Conservation (phyloP, 805 yeast species). For the Candida adriatica region DNA sequence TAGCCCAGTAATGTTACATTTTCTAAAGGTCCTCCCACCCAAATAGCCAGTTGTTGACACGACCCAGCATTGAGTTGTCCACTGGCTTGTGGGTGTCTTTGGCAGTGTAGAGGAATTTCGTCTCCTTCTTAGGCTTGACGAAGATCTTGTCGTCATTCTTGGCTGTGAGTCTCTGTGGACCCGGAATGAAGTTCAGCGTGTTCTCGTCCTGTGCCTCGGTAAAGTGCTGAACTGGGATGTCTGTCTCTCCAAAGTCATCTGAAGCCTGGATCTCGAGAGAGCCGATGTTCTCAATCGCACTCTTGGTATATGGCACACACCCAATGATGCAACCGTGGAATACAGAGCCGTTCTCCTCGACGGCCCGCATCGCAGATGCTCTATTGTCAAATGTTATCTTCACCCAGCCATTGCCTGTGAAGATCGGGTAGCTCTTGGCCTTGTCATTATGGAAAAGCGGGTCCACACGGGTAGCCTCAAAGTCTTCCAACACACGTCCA, state of each 20-base stretch:
- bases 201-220: conserved; percentile 10
- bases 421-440: conserved; percentile 53
- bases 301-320: conserved; percentile 61
- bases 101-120: conserved; percentile 18
- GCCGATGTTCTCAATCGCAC: conserved; percentile 52
- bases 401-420: conserved; percentile 87
- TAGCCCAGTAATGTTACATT: not conserved
- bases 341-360: conserved; percentile 73
- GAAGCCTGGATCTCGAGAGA: conserved; percentile 33
- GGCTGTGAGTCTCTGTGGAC: conserved; percentile 26
- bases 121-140: conserved; percentile 17
- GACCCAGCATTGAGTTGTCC: conserved; percentile 20
- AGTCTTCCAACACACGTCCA: conserved; percentile 75
- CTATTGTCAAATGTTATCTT: conserved; percentile 76
- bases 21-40: conserved; percentile 45
- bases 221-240: conserved; percentile 11
- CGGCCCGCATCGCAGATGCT: conserved; percentile 72
- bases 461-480: conserved; percentile 35
- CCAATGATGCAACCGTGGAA: conserved; percentile 62
- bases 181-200: conserved; percentile 7
- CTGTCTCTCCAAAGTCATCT: conserved; percentile 43
- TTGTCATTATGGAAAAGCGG: conserved; percentile 16
- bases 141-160: conserved; percentile 39
- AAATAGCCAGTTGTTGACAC: conserved; percentile 41
- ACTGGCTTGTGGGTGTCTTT: conserved; percentile 19